These are phyloP conservation scores for Citrus trifoliata DNA, from an alignment of 345 rosid genomes.

Conservation along the genomic window DNA sequence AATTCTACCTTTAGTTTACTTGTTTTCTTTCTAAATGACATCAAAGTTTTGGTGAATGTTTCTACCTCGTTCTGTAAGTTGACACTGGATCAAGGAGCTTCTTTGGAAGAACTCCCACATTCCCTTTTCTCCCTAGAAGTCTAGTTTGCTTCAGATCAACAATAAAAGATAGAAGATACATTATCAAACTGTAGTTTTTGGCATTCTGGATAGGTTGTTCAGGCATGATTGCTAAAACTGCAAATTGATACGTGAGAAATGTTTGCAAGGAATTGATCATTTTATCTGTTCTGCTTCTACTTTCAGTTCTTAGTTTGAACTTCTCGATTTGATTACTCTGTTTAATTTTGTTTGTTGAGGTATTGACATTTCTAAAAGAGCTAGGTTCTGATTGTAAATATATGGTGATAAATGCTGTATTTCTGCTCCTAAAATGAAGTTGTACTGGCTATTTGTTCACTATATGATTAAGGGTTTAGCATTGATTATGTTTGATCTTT, in stretches of 20 bases:
- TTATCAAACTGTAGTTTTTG: background rate
- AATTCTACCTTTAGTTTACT: background rate
- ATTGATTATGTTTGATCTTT: background rate
- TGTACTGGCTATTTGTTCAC: background rate
- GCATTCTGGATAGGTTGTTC: background rate
- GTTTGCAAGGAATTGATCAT: background rate
- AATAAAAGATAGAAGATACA: background rate
- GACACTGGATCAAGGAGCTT: background rate
- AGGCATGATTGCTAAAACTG: background rate
- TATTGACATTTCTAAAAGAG: background rate
- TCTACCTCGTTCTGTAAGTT: background rate
- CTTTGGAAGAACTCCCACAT: background rate
- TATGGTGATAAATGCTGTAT: background rate
- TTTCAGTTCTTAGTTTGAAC: background rate
- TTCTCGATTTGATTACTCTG: background rate
- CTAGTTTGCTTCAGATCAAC: background rate
- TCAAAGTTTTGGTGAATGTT: background rate
- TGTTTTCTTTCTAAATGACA: conserved; percentile 1
- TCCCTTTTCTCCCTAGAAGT: background rate
- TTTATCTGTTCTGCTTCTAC: background rate
- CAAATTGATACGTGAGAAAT: background rate
- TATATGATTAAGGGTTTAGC: background rate
- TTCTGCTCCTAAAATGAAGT: background rate
- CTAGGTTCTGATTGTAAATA: background rate
- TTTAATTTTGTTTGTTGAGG: background rate